Base-by-base conservation (phyloP, 2,329 filamentous ascomycete species). In the Cladosporium colombiae region DNA sequence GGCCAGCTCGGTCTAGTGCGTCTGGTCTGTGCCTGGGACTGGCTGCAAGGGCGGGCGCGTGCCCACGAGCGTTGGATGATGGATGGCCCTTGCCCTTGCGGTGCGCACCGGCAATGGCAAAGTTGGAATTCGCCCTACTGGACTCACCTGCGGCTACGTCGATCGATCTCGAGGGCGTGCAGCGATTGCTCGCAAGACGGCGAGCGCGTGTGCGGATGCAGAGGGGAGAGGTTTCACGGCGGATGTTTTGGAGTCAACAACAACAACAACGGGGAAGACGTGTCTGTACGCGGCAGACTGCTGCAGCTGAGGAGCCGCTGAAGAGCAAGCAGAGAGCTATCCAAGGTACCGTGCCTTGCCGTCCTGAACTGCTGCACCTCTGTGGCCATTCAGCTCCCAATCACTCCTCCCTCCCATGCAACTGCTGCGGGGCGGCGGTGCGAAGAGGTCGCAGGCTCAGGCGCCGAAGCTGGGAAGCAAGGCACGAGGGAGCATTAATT, bases 41-140 rank as follows among this genome's bases (percentile, higher is more conserved):
- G 50, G 50, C 50, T 53, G 59, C 59, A 62, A 62, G 59, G 59
- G 59, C 53, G 33, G 59, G 59, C 53, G 33, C 53, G 33, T 37
- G 53, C 53, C 31, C 33, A 25, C n/a, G 33, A 57, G 53, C 33
- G 29, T 37, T 37, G 29, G 53, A 57, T 29, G 50, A 29, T 37
- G 29, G 53, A 57, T 29, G 50, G 50, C 50, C 25, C 50, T 53
- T 53, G 50, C 50, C 50, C 50, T 53, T 53, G 50, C 50, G 37
- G 37, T 29, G 50, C 49, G 49, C 50, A 53, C 27, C 50, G 50
- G 50, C 50, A 33, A 53, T 53, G 29, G 25, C 18, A 44, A 53
- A 31, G 50, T 53, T 11, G 50, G 46, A 50, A 50, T 27, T 25
- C 46, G 21, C 18, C 18, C 18, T 44, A n/a, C 27, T 29, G 27